Percentiles rank a stretch among this genome's conserved stretches.
phyloP scores from a whole-genome alignment of 139 green algal species.

The Chlamydomonas sphaeroides region DNA sequence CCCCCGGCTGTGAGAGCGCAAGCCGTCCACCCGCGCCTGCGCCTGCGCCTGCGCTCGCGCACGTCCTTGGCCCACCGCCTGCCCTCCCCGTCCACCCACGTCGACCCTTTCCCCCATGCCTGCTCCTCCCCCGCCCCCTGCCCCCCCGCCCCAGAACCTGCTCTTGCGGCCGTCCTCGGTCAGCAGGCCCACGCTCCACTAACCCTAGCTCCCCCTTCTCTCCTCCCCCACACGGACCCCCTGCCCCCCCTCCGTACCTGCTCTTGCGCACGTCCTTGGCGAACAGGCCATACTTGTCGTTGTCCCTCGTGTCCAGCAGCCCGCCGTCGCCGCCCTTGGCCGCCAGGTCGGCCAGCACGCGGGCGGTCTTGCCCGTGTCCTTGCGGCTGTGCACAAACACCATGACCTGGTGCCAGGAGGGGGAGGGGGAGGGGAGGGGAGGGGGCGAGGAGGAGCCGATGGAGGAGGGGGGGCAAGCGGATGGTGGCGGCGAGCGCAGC shows the following conservation, averaged over 20 bases:
- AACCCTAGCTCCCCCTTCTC: background rate
- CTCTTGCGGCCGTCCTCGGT: background rate
- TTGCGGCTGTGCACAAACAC: constrained; percentile 99
- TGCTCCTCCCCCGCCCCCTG: no score
- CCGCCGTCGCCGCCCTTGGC: constrained; percentile 63
- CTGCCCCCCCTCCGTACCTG: constrained; percentile 8
- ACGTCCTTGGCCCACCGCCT: no score
- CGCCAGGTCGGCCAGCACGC: constrained; percentile 51
- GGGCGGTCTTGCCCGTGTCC: constrained; percentile 94
- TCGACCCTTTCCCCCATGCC: no score
- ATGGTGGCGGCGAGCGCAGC: no score
- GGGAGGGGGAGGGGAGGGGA: no score
- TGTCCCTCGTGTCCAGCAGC: constrained; percentile 73
- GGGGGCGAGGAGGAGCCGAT: no score
- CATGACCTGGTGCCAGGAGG: constrained; percentile 99
- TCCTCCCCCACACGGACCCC: background rate
- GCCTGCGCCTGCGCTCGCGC: no score
- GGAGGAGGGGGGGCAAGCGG: no score
- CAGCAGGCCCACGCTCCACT: background rate
- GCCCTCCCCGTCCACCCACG: no score
- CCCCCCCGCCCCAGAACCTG: background rate
- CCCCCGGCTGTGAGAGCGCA: no score
- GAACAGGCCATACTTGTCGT: constrained; percentile 68
- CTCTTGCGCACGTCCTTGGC: constrained; percentile 85
- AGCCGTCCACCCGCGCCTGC: no score